Evolutionary conservation across 2,329 filamentous ascomycete genomes (phyloP).

Genomic region (Fusarium secorum): DNA sequence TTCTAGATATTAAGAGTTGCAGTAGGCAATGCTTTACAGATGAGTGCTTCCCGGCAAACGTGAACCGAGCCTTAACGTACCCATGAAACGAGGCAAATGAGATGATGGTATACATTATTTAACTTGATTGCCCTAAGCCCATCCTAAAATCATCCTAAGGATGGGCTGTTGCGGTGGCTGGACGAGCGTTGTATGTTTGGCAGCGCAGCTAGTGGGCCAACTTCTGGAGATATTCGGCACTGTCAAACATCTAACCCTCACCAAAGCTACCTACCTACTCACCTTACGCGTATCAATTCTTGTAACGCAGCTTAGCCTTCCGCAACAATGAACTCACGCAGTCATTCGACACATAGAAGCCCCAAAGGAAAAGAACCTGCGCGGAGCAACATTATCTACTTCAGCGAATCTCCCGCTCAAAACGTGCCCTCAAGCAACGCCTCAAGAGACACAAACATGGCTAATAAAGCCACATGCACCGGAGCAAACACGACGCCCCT

Average conservation of each 20-base stretch:
- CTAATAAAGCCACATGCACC: rapidly evolving
- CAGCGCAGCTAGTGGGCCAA: not conserved
- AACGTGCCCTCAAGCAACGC: rapidly evolving
- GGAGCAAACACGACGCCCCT: rapidly evolving
- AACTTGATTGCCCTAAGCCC: not conserved
- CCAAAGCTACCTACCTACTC: too few species aligned
- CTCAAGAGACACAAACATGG: not conserved
- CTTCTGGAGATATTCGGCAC: not conserved
- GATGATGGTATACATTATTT: not conserved
- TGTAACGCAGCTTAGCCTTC: not conserved
- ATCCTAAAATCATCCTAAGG: not conserved
- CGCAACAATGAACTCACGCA: not conserved
- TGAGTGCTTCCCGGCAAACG: not conserved
- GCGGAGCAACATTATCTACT: rapidly evolving
- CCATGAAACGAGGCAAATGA: rapidly evolving
- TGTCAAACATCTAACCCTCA: not conserved
- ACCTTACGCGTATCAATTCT: not conserved
- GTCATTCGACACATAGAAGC: rapidly evolving
- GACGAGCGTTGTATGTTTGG: rapidly evolving
- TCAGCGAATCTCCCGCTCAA: not conserved
- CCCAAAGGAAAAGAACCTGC: not conserved
- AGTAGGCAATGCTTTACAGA: not conserved
- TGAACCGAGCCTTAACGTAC: not conserved
- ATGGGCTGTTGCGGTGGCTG: not conserved
- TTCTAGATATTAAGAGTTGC: not conserved